Conservation (phyloP, 2,329 filamentous ascomycete species). For the Talaromyces albobiverticillius region DNA sequence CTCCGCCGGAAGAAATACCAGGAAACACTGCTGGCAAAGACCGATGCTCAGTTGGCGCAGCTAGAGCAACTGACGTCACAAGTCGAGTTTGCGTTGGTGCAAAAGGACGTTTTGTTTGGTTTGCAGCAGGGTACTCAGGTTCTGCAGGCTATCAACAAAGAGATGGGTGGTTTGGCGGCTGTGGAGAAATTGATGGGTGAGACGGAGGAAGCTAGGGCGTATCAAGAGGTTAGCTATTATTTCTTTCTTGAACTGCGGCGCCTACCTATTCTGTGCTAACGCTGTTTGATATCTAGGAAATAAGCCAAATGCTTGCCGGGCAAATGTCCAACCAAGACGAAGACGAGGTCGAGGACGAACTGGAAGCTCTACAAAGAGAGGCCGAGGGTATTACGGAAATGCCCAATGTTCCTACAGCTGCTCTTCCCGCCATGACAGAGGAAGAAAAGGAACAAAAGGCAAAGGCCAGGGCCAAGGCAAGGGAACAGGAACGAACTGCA, state of each 20-base stretch:
- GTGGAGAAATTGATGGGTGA: slow-evolving; percentile 96
- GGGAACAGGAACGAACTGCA: slow-evolving; percentile 25
- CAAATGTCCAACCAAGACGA: slow-evolving; percentile 93
- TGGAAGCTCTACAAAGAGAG: slow-evolving; percentile 74
- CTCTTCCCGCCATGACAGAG: slow-evolving; percentile 28
- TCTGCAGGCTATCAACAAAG: slow-evolving; percentile 83
- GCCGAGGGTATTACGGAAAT: slow-evolving; percentile 36
- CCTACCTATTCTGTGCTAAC: too few relatives aligned
- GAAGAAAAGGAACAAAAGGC: slow-evolving; percentile 27
- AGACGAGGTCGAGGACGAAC: slow-evolving; percentile 94
- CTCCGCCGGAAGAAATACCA: slow-evolving; percentile 96
- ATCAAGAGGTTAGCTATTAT: slow-evolving; percentile 66
- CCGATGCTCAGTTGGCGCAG: slow-evolving; percentile 89
- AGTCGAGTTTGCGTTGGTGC: slow-evolving; percentile 94
- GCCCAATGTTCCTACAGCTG: slow-evolving; percentile 38
- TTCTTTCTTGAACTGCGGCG: too few relatives aligned
- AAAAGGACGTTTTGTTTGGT: slow-evolving; percentile 93
- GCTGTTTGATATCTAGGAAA: too few relatives aligned
- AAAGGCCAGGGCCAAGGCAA: slow-evolving; percentile 30
- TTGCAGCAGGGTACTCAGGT: slow-evolving; percentile 89
- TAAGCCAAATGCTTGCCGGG: slow-evolving; percentile 85
- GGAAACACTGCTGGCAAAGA: slow-evolving; percentile 81
- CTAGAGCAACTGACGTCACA: slow-evolving; percentile 82
- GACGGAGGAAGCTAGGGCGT: slow-evolving; percentile 82
- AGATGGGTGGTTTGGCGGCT: slow-evolving; percentile 92